Evolutionary conservation across 805 yeast species (phyloP), one percentile per base, ranked within the genome.

Genomic region (Maudiozyma pseudohumilis): DNA sequence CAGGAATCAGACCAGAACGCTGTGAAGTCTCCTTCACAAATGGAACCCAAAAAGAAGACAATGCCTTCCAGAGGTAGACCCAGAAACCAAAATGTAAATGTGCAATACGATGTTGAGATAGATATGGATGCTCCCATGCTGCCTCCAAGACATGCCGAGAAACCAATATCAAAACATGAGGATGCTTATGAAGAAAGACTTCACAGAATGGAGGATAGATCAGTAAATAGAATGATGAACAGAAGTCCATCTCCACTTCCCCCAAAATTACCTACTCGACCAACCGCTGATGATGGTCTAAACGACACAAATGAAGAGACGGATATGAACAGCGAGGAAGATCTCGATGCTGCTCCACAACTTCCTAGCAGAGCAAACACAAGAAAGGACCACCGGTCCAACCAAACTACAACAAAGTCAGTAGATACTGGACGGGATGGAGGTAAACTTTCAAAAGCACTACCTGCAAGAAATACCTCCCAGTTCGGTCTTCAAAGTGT

Each of bases 61-160:
- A 22, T 47, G 4, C 59, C 60, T 9, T 39, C 49, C 12, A 50
- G 59, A 28, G 59, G 56, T 6, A 45, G 42, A 34, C 53, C 56
- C 4, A 47, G 58, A 39, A 5, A 12, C 9, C 19, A 25, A 15
- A 25, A 16, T 15, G 22, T 32, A 12, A 29, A 29, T 24, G 6
- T 21, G 11, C 20, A 24, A 17, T 32, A 32, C 24, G 25, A 32
- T 27, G 18, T 28, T 4, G 37, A 38, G 7, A 24, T 25, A 11
- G 41, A 33, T 24, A 6, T 29, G n/a, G 37, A 33, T 23, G 38
- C 37, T 13, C 41, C 40, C 11, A 26, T 35, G 8, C 20, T 37
- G 22, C 38, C 36, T 5, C 39, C 38, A 8, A 33, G 35, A 33
- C 36, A 24, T 13, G 9, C 29, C 5, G 32, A 27, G 17, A 30